These are phyloP conservation scores for Asterochloris erici DNA, from an alignment of 139 green algal genomes.

Conservation along the genomic window DNA sequence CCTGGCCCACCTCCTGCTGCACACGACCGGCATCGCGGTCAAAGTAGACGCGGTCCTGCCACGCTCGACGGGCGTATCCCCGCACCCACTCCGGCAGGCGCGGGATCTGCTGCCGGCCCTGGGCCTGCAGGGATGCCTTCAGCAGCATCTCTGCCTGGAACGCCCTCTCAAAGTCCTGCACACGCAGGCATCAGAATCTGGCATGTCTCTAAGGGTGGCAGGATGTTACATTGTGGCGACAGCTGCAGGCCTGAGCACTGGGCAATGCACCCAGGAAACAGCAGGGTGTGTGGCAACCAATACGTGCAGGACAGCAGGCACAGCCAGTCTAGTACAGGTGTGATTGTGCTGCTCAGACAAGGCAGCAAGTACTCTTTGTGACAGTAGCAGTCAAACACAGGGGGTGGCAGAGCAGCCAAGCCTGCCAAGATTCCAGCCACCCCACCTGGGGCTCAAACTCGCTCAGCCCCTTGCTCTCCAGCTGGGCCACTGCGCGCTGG, in stretches of 20 bases:
- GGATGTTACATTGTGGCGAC: too few relatives aligned
- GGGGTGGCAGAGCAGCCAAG: too few relatives aligned
- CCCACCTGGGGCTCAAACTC: slow-evolving; percentile 21
- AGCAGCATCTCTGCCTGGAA: slow-evolving; percentile 20
- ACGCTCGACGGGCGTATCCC: slow-evolving; percentile 16
- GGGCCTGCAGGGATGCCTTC: slow-evolving; percentile 7
- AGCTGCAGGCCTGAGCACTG: too few relatives aligned
- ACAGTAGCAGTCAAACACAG: too few relatives aligned
- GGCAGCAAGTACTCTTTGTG: too few relatives aligned
- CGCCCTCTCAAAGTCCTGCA: slow-evolving; percentile 21
- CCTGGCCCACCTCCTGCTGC: slow-evolving; percentile 13
- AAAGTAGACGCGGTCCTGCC: slow-evolving; percentile 25
- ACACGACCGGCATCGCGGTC: slow-evolving; percentile 14
- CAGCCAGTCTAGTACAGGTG: not conserved
- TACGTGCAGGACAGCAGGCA: not conserved
- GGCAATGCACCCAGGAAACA: not conserved
- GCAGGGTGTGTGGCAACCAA: not conserved
- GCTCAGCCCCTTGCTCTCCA: not conserved
- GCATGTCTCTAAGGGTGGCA: too few relatives aligned
- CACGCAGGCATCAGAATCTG: not conserved
- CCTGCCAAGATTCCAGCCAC: too few relatives aligned
- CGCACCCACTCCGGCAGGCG: slow-evolving; percentile 19
- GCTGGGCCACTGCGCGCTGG: not conserved
- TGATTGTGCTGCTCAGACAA: not conserved
- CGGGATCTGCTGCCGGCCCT: not conserved